A percentile compares a stretch with the other conserved stretches of the same genome.
phyloP scores from a whole-genome alignment of 1,284 basidiomycete genomes.

The Cryptococcus amylolentus region DNA sequence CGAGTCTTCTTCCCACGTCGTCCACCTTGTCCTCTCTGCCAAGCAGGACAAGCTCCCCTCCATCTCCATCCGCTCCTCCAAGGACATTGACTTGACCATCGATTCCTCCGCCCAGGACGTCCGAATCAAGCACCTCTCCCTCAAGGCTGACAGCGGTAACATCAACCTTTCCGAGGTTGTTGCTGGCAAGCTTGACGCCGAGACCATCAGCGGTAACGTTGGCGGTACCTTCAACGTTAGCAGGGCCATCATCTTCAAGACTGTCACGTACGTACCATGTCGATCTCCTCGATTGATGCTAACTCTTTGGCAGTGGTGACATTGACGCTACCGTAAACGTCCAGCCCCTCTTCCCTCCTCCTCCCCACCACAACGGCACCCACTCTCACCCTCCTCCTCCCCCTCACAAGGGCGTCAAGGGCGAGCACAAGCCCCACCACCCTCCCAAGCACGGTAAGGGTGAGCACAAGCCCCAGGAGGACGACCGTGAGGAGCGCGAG shows the following conservation, averaged over 20 bases:
- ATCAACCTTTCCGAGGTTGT: slow-evolving; percentile 10
- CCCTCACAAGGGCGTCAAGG: slow-evolving; percentile 4
- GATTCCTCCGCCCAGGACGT: slow-evolving; percentile 18
- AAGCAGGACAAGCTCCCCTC: slow-evolving; percentile 7
- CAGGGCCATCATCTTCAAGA: slow-evolving; percentile 18
- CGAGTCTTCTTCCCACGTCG: slow-evolving; percentile 8
- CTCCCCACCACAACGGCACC: slow-evolving; percentile 10
- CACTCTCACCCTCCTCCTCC: slow-evolving; percentile 7
- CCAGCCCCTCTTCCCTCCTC: slow-evolving; percentile 10
- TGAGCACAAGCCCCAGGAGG: background rate
- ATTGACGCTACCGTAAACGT: slow-evolving; percentile 31
- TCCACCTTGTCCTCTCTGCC: slow-evolving; percentile 25
- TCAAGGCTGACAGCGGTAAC: slow-evolving; percentile 16
- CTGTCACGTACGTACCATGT: slow-evolving; percentile 14
- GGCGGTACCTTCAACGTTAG: slow-evolving; percentile 35
- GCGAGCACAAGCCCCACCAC: slow-evolving; percentile 1
- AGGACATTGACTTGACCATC: slow-evolving; percentile 16
- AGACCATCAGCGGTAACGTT: slow-evolving; percentile 19
- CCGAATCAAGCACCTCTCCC: slow-evolving; percentile 12
- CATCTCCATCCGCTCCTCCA: slow-evolving; percentile 10
- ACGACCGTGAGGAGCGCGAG: background rate
- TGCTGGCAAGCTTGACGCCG: slow-evolving; percentile 11
- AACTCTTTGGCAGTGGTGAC: slow-evolving; percentile 16
- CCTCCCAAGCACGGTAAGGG: background rate
- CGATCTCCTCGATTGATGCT: background rate